Base-by-base conservation (phyloP, 192 early-diverging fungal genomes). In the Podila epigama region DNA sequence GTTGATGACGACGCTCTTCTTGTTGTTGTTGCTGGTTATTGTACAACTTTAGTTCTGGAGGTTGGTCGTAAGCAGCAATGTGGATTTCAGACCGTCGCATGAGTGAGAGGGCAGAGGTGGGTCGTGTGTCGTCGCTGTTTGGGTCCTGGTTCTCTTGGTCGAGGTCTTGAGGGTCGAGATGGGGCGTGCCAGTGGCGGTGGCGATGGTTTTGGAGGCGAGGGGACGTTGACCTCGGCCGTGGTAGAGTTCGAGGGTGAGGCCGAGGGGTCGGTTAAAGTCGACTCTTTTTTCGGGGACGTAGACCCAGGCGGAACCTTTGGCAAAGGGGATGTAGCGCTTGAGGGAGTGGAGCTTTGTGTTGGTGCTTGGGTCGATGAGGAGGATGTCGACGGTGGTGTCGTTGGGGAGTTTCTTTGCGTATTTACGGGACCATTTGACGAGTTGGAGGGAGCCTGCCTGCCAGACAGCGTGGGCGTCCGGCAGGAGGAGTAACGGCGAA, bases 381-480 rank as follows among this genome's bases (percentile, higher is more conserved):
- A 75, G 52, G 34, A 75, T 75, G 29, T 75, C 70, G 4, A 75
- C 64, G 11, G 70, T 75, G 10, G 70, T 75, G 27, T 75, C 63
- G 22, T 61, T 66, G 36, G 70, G 63, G 7, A 75, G 40, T 20
- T 35, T 27, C 13, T 48, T 44, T 2, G 64, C 59, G 28, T 75
- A 75, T n/a, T 60, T 65, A 39, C 65, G 65, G 25, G 70, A 75
- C 70, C 70, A 75, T 25, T 60, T 44, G 33, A 75, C 70, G 11
- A 37, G 25, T 31, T 75, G 51, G 4, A 60, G 31, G 36, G 70
- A 60, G 22, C 70, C 70, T 36, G 70, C 63, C 2, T 75, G 70
- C 70, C 70, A 75, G 25, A 75, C 51, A 5, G 70, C 60, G 27
- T 60, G 58, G 8, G 70, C 41, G 29, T 60, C 52, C 2, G 70